Evolutionary conservation across 2,329 filamentous ascomycete species (phyloP).

Genomic region (Lachnellula hyalina): DNA sequence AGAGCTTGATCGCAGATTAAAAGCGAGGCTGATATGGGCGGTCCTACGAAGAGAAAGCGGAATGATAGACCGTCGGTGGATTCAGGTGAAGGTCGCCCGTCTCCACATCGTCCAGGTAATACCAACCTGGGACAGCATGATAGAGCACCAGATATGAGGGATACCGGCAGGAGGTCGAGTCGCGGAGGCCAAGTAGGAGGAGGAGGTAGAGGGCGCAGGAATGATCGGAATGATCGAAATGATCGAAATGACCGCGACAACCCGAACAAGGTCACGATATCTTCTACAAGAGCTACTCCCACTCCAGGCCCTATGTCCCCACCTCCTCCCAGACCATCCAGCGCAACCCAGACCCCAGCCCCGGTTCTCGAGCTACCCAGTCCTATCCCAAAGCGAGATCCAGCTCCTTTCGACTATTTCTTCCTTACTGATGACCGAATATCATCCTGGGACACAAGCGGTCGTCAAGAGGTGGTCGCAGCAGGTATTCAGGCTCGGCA

Average conservation of each 20-base stretch:
- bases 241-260: slow-evolving; percentile 21
- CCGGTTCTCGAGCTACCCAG: slow-evolving; percentile 22
- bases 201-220: slow-evolving; percentile 26
- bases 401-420: slow-evolving; percentile 59
- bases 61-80: slow-evolving; percentile 33
- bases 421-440: slow-evolving; percentile 68
- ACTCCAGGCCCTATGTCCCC: slow-evolving; percentile 32
- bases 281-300: slow-evolving; percentile 24
- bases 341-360: slow-evolving; percentile 27
- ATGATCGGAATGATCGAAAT: slow-evolving; percentile 25
- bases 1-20: slow-evolving; percentile 17
- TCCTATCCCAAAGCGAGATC: slow-evolving; percentile 28
- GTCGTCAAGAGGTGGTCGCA: slow-evolving; percentile 62
- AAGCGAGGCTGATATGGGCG: slow-evolving; percentile 25
- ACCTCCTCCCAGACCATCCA: slow-evolving; percentile 25
- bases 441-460: slow-evolving; percentile 60
- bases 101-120: slow-evolving; percentile 58
- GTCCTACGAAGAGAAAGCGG: slow-evolving; percentile 33
- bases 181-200: slow-evolving; percentile 38
- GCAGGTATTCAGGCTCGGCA: slow-evolving; percentile 59
- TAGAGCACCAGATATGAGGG: slow-evolving; percentile 44
- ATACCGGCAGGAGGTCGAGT: slow-evolving; percentile 41
- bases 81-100: slow-evolving; percentile 45
- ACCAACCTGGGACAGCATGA: slow-evolving; percentile 53
- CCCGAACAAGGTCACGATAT: slow-evolving; percentile 25